Base-by-base conservation (phyloP, 148 eudicot species). In the Rhododendron griersonianum region DNA sequence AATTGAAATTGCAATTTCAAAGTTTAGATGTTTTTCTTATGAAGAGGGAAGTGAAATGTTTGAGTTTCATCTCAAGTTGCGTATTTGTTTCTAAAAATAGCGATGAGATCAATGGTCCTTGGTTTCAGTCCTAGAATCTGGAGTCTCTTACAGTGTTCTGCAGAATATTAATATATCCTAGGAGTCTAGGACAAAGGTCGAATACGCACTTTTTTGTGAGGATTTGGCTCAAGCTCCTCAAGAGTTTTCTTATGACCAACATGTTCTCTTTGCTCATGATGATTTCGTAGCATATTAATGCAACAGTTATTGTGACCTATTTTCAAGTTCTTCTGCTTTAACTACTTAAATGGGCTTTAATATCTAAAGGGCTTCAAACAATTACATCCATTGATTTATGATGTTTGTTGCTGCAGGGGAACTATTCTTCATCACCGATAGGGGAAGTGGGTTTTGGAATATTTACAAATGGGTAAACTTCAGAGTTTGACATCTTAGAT, bases 381-480 rank as follows among this genome's bases (percentile, higher is more conserved):
- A 16, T 74, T 57, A 73, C 78, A 75, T 85, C 37, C 5, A 77
- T 59, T 61, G 37, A 83, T 78, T 79, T 82, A 23, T 41, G 59
- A 3, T 81, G 18, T 85, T 83, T 78, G 45, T 77, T 57, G 78
- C 81, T 89, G 87, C 98, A 96, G 99, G 99, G 79, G 98, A 93
- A 83, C 90, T 96, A 77, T 93, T 92, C 87, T 96, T 96, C 89
- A 83, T 96, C 88, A 92, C 96, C 53, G 99, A 96, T 89, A 92
- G 99, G 88, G 90, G 91, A 59, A 94, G 87, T 82, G 99, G 98
- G 76, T 96, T 94, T 86, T 96, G 99, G 99, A 96, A 94, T 88
- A 93, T 96, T 83, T 91, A 96, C 89, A 96, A 90, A 91, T 96
- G 99, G 99, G 99, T 95, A 92, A 41, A 89, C 23, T 73, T 44